Evolutionary conservation across 225 moss, liverwort and hornwort genomes (phyloP), one percentile per base, ranked within the genome.

Genomic region (Sphagnum tenellum): DNA sequence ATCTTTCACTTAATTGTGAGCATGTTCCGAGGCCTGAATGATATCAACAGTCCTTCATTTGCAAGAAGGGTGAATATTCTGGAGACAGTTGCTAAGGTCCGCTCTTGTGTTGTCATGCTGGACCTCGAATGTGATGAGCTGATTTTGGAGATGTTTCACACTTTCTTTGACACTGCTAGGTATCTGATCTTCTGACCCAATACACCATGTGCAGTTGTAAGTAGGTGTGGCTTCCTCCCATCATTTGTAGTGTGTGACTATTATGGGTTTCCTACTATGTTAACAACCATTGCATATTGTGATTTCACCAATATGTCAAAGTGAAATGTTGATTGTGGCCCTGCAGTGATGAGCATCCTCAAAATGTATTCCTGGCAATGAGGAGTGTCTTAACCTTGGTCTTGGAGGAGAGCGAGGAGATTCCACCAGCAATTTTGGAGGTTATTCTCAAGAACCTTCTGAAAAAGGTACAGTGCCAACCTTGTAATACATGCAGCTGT

Each of bases 51-150:
- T 84, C 80, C 92, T 61, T 90, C 90, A 46, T 98, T 93, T 73
- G 53, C 84, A 66, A 86, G 82, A 81, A 93, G 90, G 77, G 89
- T 93, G 74, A 82, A 76, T 63, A 98, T 98, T 73, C 74, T 98
- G 75, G 93, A 98, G 85, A 98, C 98, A 4, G 98, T 93, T 74
- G 90, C 98, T 13, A 98, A 93, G 73, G 98, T 98, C 57, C 81
- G 98, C 76, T 90, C 98, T 55, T 98, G 98, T 79, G 93, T 98
- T 69, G 92, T 98, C 58, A 98, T 98, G 98, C 79, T 98, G 75
- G 98, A 98, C 77, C 76, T 98, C 70, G 98, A 98, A 76, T 98
- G 98, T 73, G 98, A 98, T 75, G 90, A 93, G 63, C 89, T 98
- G n/a, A 98, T 98, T 57, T 75, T 90, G 74, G 89, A 93, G 75